Conservation (phyloP, 169 alveolate genomes). For the Cryptosporidium felis region DNA sequence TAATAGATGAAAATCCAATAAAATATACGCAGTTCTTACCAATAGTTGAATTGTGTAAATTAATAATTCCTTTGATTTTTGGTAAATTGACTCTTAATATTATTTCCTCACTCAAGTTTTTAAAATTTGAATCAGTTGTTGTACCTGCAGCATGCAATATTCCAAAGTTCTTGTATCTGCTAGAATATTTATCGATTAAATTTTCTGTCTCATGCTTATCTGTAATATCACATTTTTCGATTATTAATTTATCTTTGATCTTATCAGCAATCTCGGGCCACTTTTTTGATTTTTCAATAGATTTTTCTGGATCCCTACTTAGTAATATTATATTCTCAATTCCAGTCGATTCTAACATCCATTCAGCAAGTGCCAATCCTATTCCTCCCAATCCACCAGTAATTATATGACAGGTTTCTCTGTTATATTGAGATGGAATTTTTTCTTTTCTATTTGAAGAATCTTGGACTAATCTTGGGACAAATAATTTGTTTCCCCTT, state of each 20-base stretch:
- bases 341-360: constrained; percentile 75
- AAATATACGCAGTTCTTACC: constrained; percentile 43
- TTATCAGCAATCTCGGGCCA: constrained; percentile 2
- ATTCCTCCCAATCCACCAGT: constrained; percentile 79
- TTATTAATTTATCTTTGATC: background rate
- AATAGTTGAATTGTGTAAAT: constrained; percentile 36
- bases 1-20: constrained; percentile 60
- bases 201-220: background rate
- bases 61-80: constrained; percentile 31
- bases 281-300: constrained; percentile 21
- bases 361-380: constrained; percentile 75
- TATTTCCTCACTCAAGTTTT: background rate
- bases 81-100: background rate
- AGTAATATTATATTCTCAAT: constrained; percentile 68
- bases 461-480: constrained; percentile 19
- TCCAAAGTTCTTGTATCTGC: constrained; percentile 33
- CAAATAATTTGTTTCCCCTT: constrained; percentile 10
- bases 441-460: background rate
- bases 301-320: constrained; percentile 33
- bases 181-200: background rate
- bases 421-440: no score
- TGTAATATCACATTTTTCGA: constrained; percentile 47
- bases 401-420: constrained; percentile 63
- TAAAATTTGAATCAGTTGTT: constrained; percentile 26
- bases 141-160: constrained; percentile 49